Conservation (phyloP, 345 rosid species). For the Abelmoschus esculentus region DNA sequence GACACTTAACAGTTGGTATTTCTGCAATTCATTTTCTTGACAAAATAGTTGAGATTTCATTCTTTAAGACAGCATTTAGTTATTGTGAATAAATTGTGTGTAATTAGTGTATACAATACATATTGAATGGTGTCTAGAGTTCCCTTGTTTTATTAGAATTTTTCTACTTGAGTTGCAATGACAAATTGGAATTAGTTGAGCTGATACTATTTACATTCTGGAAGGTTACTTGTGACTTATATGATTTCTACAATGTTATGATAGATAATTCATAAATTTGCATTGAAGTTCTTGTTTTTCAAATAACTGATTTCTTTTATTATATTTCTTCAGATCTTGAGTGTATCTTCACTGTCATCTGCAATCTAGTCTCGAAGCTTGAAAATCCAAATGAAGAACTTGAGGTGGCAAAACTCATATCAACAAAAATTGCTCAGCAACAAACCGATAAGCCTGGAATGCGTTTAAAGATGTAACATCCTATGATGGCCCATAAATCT, state of each 20-base stretch:
- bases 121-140: neutral
- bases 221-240: neutral
- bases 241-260: neutral
- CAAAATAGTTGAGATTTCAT: neutral
- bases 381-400: slow-evolving; percentile 56
- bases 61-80: neutral
- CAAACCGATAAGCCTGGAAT: slow-evolving; percentile 78
- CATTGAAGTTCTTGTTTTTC: neutral
- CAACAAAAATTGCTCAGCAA: slow-evolving; percentile 68
- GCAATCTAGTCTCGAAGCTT: slow-evolving; percentile 67
- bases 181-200: neutral
- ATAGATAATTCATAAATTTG: neutral
- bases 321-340: slow-evolving; percentile 59
- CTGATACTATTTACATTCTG: neutral
- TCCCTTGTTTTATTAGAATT: no score
- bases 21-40: neutral
- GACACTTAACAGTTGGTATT: neutral
- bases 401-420: slow-evolving; percentile 67
- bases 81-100: neutral
- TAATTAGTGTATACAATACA: neutral
- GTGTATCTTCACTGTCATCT: slow-evolving; percentile 89
- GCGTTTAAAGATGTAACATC: slow-evolving; percentile 79
- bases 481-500: neutral
- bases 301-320: neutral
- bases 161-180: neutral